Evolutionary conservation across 2,329 filamentous ascomycete genomes (phyloP).

Genomic region (Onygena corvina): DNA sequence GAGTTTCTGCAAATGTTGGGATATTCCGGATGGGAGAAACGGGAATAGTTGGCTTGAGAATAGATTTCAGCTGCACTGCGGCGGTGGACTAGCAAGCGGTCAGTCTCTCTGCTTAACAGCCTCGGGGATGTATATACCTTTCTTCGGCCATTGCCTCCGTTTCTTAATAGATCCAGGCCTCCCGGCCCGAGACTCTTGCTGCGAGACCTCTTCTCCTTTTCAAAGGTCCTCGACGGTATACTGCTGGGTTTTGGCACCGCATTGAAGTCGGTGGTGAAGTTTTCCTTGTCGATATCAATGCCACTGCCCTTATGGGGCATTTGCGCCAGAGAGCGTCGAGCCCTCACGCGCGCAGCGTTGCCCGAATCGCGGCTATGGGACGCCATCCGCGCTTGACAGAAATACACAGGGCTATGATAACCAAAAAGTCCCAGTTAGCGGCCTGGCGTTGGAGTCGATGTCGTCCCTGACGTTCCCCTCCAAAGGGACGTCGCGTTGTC

Average conservation of each 20-base stretch:
- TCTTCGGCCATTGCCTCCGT: constrained; percentile 62
- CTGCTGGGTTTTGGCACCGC: constrained; percentile 26
- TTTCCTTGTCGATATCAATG: constrained; percentile 57
- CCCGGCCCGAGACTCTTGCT: constrained; percentile 96
- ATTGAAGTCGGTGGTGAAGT: constrained; percentile 56
- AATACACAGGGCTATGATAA: too few relatives aligned
- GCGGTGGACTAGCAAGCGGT: constrained; percentile 28
- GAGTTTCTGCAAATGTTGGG: constrained; percentile 45
- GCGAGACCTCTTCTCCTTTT: constrained; percentile 54
- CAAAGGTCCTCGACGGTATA: constrained; percentile 22
- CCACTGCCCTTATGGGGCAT: constrained; percentile 40
- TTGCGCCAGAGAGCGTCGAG: constrained; percentile 62
- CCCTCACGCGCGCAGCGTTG: constrained; percentile 23
- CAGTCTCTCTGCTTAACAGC: neutral
- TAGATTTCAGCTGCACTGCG: constrained; percentile 48
- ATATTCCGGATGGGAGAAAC: constrained; percentile 54
- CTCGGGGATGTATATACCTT: constrained; percentile 44
- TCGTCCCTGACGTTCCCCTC: too few relatives aligned
- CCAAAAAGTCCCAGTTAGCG: too few relatives aligned
- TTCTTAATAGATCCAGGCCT: constrained; percentile 68
- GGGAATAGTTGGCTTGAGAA: constrained; percentile 66
- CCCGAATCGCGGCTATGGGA: constrained; percentile 10
- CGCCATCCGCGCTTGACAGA: constrained; percentile 3
- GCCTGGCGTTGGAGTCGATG: too few relatives aligned
- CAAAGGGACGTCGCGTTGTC: neutral